phyloP scores from a whole-genome alignment of 257 asterid species.

The Scutellaria baicalensis region DNA sequence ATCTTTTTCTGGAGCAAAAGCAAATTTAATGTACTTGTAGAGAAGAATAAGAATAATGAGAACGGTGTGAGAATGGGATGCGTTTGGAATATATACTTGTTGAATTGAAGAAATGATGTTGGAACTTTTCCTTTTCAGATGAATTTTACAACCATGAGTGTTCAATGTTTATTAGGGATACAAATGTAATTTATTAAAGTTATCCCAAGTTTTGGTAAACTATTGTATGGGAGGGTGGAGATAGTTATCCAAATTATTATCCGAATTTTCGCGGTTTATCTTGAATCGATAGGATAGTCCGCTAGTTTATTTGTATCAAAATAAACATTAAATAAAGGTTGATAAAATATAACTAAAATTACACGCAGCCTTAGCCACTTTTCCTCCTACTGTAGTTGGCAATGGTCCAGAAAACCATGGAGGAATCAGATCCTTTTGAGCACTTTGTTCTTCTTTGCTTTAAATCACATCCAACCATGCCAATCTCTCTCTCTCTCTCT shows the following conservation, averaged over 20 bases:
- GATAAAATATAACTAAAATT: too few species aligned
- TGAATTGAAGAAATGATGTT: constrained; percentile 1
- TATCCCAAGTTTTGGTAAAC: too few species aligned
- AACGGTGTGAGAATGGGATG: constrained; percentile 15
- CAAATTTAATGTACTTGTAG: not conserved
- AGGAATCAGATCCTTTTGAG: constrained; percentile 34
- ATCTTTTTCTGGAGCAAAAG: not conserved
- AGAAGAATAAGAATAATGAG: constrained; percentile 23
- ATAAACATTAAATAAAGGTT: too few species aligned
- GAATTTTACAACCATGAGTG: too few species aligned
- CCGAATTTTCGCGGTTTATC: too few species aligned
- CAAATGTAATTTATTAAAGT: too few species aligned
- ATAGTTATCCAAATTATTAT: too few species aligned
- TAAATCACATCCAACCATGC: constrained; percentile 14
- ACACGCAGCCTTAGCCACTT: too few species aligned
- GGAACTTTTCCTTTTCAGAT: not conserved
- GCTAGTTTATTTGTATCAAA: too few species aligned
- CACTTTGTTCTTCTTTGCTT: constrained; percentile 11
- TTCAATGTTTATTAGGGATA: too few species aligned
- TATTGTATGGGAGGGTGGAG: too few species aligned
- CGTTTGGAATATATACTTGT: constrained; percentile 25
- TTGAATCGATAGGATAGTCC: too few species aligned
- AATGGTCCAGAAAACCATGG: not conserved
- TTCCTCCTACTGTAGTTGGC: not conserved
- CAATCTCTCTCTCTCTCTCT: not conserved